A percentile compares a stretch with the other conserved stretches of the same genome.
These are phyloP conservation scores for Phaffomyces opuntiae DNA, from an alignment of 805 yeast genomes.

Conservation along the genomic window DNA sequence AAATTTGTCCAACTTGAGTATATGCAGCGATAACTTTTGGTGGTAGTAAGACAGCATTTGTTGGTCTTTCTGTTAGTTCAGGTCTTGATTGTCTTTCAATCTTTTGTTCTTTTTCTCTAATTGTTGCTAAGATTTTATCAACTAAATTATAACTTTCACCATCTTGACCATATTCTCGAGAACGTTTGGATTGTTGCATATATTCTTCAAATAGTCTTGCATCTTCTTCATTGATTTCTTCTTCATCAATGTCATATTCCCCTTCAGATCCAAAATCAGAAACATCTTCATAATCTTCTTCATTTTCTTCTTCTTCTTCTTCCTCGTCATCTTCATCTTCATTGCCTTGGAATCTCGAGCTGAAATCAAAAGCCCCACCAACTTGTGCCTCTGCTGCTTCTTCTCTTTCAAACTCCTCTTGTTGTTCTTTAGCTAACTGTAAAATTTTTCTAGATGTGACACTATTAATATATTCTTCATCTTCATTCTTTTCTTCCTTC, in stretches of 20 bases:
- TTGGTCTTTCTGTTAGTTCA: conserved; percentile 33
- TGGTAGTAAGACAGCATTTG: conserved; percentile 79
- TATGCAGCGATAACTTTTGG: conserved; percentile 96
- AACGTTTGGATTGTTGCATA: conserved; percentile 36
- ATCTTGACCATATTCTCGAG: conserved; percentile 27
- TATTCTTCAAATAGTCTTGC: conserved; percentile 78
- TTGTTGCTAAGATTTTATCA: conserved; percentile 88
- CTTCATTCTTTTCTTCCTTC: conserved; percentile 35
- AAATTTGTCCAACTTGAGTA: conserved; percentile 80
- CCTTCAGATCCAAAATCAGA: conserved; percentile 45
- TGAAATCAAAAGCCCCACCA: conserved; percentile 23
- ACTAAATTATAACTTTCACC: conserved; percentile 64
- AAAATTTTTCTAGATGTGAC: conserved; percentile 76
- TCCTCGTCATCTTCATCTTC: conserved; percentile 37
- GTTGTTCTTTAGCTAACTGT: conserved; percentile 87
- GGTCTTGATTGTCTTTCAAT: conserved; percentile 14
- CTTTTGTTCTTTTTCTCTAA: conserved; percentile 61
- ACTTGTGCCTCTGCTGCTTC: conserved; percentile 31
- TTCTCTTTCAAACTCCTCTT: conserved; percentile 78
- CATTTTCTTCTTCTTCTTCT: conserved; percentile 31
- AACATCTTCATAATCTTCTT: conserved; percentile 33
- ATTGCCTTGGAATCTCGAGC: conserved; percentile 39
- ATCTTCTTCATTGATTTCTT: conserved; percentile 70
- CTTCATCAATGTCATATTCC: conserved; percentile 54
- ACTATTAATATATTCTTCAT: conserved; percentile 67